Percentiles rank a stretch among this genome's conserved stretches.
Conservation (phyloP, 164 flowering plant genomes). For the Umbellularia californica region DNA sequence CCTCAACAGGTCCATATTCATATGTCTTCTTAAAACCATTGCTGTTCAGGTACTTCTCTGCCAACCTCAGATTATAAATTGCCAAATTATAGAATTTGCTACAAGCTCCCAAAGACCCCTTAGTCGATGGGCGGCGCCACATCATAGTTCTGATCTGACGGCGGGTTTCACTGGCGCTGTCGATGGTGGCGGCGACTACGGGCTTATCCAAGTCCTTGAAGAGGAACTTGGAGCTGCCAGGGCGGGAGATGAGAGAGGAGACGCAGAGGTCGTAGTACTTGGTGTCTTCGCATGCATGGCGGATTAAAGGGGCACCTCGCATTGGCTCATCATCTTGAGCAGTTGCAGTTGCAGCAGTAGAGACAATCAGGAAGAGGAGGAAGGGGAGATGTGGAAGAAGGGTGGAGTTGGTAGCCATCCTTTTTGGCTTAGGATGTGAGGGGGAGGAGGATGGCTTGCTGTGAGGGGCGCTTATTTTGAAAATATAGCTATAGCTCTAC, state of each 20-base stretch:
- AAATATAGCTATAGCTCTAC: too few species aligned
- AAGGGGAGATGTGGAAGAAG: too few species aligned
- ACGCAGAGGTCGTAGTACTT: conserved; percentile 18
- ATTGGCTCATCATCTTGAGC: background rate
- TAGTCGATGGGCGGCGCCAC: background rate
- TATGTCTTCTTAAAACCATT: background rate
- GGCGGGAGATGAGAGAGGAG: conserved; percentile 11
- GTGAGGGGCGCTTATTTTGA: too few species aligned
- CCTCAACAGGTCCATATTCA: background rate
- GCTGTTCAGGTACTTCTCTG: background rate
- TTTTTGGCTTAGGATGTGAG: too few species aligned
- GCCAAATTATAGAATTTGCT: background rate
- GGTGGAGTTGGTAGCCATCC: too few species aligned
- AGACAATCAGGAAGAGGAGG: too few species aligned
- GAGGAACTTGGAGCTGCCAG: conserved; percentile 14
- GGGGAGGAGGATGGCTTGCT: too few species aligned
- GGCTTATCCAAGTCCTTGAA: conserved; percentile 16
- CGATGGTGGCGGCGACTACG: conserved; percentile 9
- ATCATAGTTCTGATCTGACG: background rate
- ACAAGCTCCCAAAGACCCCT: background rate
- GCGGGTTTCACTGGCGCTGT: conserved; percentile 6
- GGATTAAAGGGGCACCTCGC: conserved; percentile 5
- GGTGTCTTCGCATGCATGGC: conserved; percentile 4
- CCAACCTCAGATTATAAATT: background rate
- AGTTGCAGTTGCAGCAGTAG: too few species aligned